These are phyloP conservation scores for Periconia sp. DNA, from an alignment of 2,329 filamentous ascomycete species.

Conservation along the genomic window DNA sequence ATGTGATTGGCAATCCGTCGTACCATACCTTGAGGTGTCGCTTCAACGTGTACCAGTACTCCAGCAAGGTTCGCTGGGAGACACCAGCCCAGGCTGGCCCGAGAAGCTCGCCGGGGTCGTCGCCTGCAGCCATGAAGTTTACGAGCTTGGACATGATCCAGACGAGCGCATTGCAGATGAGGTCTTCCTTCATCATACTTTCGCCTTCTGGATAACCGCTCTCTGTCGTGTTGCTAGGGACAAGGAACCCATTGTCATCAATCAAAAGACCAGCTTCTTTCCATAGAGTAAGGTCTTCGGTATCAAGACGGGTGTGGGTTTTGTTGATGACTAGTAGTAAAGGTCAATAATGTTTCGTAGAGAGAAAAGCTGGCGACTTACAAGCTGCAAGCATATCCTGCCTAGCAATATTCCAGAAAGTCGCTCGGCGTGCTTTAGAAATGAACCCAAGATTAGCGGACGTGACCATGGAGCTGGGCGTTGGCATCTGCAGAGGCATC, in stretches of 20 bases:
- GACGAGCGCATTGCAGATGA: conserved; percentile 68
- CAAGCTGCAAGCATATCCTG: conserved; percentile 70
- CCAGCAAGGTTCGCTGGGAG: conserved; percentile 57
- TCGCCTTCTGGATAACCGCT: conserved; percentile 52
- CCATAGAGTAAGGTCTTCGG: conserved; percentile 68
- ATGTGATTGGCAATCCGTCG: conserved; percentile 64
- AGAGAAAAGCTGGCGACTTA: conserved; percentile 39
- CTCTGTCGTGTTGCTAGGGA: conserved; percentile 51
- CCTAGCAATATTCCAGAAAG: conserved; percentile 71
- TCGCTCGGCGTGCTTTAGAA: conserved; percentile 63
- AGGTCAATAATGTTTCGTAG: neutral
- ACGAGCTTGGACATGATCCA: conserved; percentile 72
- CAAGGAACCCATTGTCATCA: conserved; percentile 59
- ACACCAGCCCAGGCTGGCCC: conserved; percentile 51
- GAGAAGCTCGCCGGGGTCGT: conserved; percentile 53
- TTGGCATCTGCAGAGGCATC: conserved; percentile 52
- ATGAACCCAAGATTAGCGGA: conserved; percentile 42
- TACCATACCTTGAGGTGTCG: conserved; percentile 66
- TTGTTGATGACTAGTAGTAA: conserved; percentile 61
- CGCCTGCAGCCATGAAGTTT: conserved; percentile 67
- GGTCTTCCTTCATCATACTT: conserved; percentile 64
- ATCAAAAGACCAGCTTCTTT: conserved; percentile 67
- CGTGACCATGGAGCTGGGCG: conserved; percentile 40
- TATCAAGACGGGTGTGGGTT: conserved; percentile 65
- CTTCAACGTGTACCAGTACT: conserved; percentile 62